phyloP scores from a whole-genome alignment of 2,329 filamentous ascomycete genomes.

The Claviceps sp. region DNA sequence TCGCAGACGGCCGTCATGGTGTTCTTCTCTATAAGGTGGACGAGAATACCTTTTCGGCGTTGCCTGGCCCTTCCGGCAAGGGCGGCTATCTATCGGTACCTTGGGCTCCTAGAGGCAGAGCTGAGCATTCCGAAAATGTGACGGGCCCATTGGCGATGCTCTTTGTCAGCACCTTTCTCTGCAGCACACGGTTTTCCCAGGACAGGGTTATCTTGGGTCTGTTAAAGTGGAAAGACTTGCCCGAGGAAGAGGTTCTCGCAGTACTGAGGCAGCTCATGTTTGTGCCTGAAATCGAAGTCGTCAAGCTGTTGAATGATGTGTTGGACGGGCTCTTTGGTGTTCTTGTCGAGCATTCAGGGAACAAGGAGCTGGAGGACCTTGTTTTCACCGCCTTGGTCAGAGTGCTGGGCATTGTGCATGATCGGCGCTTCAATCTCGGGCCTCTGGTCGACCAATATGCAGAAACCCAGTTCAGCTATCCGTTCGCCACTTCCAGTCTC shows the following conservation, averaged over 20 bases:
- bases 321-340: constrained; percentile 87
- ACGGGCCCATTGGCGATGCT: constrained; percentile 72
- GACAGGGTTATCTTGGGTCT: constrained; percentile 75
- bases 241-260: constrained; percentile 56
- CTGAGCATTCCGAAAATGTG: constrained; percentile 58
- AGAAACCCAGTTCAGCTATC: constrained; percentile 79
- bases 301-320: constrained; percentile 82
- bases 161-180: constrained; percentile 70
- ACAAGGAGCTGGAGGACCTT: constrained; percentile 83
- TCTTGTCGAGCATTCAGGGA: constrained; percentile 78
- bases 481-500: constrained; percentile 78
- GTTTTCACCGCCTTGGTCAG: constrained; percentile 84
- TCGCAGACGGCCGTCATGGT: constrained; percentile 70
- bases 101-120: constrained; percentile 57
- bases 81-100: constrained; percentile 78
- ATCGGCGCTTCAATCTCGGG: constrained; percentile 81
- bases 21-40: constrained; percentile 83
- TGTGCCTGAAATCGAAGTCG: constrained; percentile 92
- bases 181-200: constrained; percentile 90
- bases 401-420: constrained; percentile 85
- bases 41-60: constrained; percentile 65
- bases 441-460: constrained; percentile 88
- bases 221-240: constrained; percentile 70
- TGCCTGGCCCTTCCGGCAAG: constrained; percentile 49
- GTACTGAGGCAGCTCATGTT: constrained; percentile 77